A percentile compares a stretch with the other conserved stretches of the same genome.
Conservation (phyloP, 2,329 filamentous ascomycete species). For the Aspergillus clavatus region DNA sequence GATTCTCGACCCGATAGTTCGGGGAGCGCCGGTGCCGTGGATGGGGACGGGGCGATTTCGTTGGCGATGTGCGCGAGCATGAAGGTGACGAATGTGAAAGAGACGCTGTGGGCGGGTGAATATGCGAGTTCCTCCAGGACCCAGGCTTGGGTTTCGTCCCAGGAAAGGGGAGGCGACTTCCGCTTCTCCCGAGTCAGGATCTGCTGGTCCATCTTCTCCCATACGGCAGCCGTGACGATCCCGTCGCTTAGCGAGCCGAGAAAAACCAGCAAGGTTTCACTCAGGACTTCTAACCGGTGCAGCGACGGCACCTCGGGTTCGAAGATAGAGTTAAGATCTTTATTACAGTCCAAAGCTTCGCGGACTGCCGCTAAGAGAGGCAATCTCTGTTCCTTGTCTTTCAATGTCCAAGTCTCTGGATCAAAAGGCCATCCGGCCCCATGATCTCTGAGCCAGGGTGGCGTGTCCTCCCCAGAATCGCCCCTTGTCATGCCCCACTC, state of each 20-base stretch:
- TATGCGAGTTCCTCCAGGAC: conserved; percentile 70
- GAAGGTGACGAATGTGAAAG: conserved; percentile 79
- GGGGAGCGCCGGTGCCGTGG: conserved; percentile 11
- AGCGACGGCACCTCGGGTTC: conserved; percentile 58
- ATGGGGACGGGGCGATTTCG: conserved; percentile 47
- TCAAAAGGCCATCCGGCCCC: conserved; percentile 56
- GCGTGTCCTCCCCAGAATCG: conserved; percentile 29
- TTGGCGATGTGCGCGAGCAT: conserved; percentile 61
- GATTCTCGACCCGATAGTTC: conserved; percentile 3
- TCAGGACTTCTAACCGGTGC: conserved; percentile 68
- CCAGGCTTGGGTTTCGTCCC: conserved; percentile 55
- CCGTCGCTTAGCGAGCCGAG: conserved; percentile 72
- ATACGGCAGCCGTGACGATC: conserved; percentile 65
- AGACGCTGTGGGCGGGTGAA: conserved; percentile 75
- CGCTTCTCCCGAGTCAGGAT: conserved; percentile 47
- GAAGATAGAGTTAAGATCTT: conserved; percentile 57
- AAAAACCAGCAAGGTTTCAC: conserved; percentile 69
- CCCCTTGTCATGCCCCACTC: conserved; percentile 58
- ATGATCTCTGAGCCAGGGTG: conserved; percentile 48
- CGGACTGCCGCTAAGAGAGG: conserved; percentile 43
- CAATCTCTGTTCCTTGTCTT: conserved; percentile 38
- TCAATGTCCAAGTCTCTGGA: conserved; percentile 45
- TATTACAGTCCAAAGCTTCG: conserved; percentile 69
- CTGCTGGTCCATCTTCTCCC: conserved; percentile 62
- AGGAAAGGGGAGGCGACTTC: conserved; percentile 43